Percentiles rank a stretch among this genome's conserved stretches.
phyloP scores from a whole-genome alignment of 2,329 filamentous ascomycete genomes.

The Colletotrichum cereale region DNA sequence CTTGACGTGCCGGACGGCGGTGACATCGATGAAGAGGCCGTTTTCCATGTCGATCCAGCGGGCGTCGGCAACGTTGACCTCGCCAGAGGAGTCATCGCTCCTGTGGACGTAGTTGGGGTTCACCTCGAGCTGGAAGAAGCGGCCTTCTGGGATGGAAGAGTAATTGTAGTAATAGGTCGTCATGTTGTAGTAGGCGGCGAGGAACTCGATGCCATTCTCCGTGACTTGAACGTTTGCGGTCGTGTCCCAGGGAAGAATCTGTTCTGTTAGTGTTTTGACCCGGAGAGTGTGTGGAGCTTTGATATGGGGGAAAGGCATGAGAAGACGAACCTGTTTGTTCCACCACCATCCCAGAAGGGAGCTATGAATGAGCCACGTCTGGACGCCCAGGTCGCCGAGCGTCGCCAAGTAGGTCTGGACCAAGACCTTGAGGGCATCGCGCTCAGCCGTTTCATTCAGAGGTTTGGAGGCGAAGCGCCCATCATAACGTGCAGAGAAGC shows the following conservation, averaged over 20 bases:
- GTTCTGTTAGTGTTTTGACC: conserved; percentile 8
- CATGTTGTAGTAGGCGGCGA: conserved; percentile 77
- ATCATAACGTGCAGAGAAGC: conserved; percentile 53
- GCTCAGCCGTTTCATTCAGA: conserved; percentile 68
- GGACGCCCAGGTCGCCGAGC: conserved; percentile 73
- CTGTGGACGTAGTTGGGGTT: conserved; percentile 58
- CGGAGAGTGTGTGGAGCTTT: neutral
- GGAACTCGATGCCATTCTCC: conserved; percentile 72
- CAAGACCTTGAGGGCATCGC: conserved; percentile 73
- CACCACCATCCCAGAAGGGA: conserved; percentile 91
- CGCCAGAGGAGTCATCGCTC: conserved; percentile 41
- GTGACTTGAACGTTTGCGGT: conserved; percentile 83
- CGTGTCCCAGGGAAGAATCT: conserved; percentile 82
- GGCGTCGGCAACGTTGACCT: conserved; percentile 60
- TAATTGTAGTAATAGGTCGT: conserved; percentile 59
- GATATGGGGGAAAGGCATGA: no score
- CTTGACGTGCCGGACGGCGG: conserved; percentile 62
- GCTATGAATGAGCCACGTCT: conserved; percentile 89
- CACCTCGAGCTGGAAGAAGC: conserved; percentile 63
- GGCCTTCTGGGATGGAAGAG: conserved; percentile 52
- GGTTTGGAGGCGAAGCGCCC: conserved; percentile 53
- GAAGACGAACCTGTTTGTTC: conserved; percentile 66
- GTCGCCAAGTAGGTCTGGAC: conserved; percentile 79
- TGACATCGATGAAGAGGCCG: conserved; percentile 65
- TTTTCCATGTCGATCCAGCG: conserved; percentile 62